Base-by-base conservation (phyloP, 345 rosid species). In the Bretschneidera sinensis region DNA sequence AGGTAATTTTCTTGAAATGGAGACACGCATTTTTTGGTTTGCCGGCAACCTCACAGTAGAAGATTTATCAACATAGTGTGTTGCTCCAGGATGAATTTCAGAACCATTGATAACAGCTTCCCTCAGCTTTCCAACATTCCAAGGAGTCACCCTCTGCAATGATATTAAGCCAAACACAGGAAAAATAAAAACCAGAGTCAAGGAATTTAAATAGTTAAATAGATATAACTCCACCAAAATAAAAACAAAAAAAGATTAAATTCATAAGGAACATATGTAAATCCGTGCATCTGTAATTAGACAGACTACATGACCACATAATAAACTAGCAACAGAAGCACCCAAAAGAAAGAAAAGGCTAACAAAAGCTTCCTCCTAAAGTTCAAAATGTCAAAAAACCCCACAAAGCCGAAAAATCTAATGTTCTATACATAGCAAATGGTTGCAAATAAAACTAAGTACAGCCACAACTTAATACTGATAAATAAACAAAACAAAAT, bases 1-100 rank as follows among this genome's bases (percentile, higher is more conserved):
- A 58, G 84, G 77, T 62, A 90, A 76, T 59, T 77, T 94, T 67
- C 95, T 91, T 54, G 89, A 83, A 58, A 90, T 69, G 17, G 92
- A 66, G 73, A 79, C 76, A 33, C 97, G 88, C 35, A 68, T 65
- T 79, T 82, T 90, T 68, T 60, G 64, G 49, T 17, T 61, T 9
- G 62, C 43, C 22, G 95, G 90, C 64, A 94, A 74, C 62, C 35
- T 83, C 58, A 69, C 68, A 50, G 78, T 72, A 62, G 86, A 76
- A 57, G 66, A 50, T 74, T 77, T 88, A 82, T 94, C 99, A 66
- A 85, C 55, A 75, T 86, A 94, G 56, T 86, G 89, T 17, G 90
- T 90, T 25, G 99, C 99, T 67, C 99, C 99, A 15, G 97, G 99
- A 73, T 90, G 86, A 66, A 74, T 43, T 21, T 86, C 86, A 64